Evolutionary conservation across 176 grass and related monocot genomes (phyloP).

Genomic region (Triticum timopheevii): DNA sequence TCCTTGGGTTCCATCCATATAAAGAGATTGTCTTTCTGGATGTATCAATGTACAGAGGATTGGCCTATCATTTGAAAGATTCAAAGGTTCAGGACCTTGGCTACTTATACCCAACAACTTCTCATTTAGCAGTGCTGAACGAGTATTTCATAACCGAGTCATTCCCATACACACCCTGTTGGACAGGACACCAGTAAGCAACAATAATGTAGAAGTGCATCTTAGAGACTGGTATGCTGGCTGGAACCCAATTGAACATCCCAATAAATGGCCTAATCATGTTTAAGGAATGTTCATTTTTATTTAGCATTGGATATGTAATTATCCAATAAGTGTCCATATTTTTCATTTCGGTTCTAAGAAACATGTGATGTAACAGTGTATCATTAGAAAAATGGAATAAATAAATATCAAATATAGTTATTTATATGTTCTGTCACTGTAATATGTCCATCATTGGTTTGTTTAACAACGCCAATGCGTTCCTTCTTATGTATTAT

Average conservation of each 20-base stretch:
- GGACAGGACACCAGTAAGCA: neutral
- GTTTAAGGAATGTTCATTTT: too few species aligned
- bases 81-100: neutral
- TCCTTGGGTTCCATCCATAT: constrained; percentile 7
- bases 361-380: too few species aligned
- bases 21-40: neutral
- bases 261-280: neutral
- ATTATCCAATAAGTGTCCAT: too few species aligned
- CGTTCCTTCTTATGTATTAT: too few species aligned
- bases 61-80: neutral
- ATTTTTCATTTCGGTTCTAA: too few species aligned
- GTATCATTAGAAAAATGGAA: too few species aligned
- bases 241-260: neutral
- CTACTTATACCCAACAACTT: neutral
- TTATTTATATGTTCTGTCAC: too few species aligned
- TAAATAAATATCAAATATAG: too few species aligned
- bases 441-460: too few species aligned
- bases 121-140: neutral
- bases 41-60: neutral
- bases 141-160: neutral
- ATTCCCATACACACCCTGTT: constrained; percentile 16
- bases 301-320: too few species aligned
- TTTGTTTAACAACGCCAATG: too few species aligned
- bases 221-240: neutral
- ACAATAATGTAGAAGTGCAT: neutral